Conservation (phyloP, 1,284 basidiomycete species). For the Melampsora americana region DNA sequence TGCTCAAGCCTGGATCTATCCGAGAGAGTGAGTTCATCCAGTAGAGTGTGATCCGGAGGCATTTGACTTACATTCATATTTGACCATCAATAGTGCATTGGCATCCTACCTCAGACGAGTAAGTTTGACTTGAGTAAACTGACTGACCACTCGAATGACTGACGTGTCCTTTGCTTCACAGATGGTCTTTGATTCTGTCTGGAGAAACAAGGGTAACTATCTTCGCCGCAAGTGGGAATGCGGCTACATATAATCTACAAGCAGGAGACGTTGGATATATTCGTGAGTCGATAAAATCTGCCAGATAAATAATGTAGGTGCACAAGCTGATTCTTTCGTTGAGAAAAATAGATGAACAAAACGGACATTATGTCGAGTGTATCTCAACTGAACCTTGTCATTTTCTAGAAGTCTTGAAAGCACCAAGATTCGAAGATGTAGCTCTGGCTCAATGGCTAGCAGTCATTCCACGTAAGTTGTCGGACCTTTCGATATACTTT, state of each 20-base stretch:
- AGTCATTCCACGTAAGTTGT: conserved; percentile 44
- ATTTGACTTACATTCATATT: background rate
- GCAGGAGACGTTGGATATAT: conserved; percentile 65
- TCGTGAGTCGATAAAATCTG: conserved; percentile 52
- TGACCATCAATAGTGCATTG: background rate
- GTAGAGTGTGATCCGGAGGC: conserved; percentile 15
- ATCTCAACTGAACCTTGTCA: background rate
- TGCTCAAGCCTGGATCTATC: conserved; percentile 67
- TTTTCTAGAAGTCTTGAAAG: conserved; percentile 1
- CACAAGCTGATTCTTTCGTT: conserved; percentile 68
- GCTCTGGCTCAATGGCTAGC: conserved; percentile 46
- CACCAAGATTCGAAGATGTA: conserved; percentile 40
- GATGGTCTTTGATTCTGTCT: conserved; percentile 52
- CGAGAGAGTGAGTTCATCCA: conserved; percentile 55
- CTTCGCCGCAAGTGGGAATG: conserved; percentile 64
- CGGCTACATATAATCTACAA: conserved; percentile 68
- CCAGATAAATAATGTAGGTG: conserved; percentile 69
- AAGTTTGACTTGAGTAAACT: conserved; percentile 2
- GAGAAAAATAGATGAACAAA: conserved; percentile 55
- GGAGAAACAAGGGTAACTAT: conserved; percentile 64
- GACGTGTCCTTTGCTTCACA: conserved; percentile 66
- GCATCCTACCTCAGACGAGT: conserved; percentile 5
- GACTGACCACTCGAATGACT: conserved; percentile 53
- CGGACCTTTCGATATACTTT: background rate
- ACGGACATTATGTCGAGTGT: background rate